Base-by-base conservation (phyloP, 345 rosid genomes). In the Pistacia vera region DNA sequence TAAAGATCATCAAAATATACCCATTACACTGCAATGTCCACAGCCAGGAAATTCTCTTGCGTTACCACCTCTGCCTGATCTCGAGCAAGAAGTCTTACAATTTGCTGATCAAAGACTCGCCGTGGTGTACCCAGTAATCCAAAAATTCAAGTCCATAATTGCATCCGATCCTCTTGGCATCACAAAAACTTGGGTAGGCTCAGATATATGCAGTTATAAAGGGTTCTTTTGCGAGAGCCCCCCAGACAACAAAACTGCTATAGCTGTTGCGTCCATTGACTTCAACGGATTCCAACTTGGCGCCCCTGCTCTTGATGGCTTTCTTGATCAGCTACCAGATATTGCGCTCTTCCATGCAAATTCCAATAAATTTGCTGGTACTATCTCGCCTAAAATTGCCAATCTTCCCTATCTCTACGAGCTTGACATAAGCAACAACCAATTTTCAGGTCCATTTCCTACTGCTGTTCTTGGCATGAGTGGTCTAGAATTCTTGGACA, bases 331-430 rank as follows among this genome's bases (percentile, higher is more conserved):
- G 46, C 89, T 93, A 22, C 94, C 93, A 0, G 95, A 88, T 67
- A 77, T 93, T 44, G 97, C 94, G 14, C 84, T 95, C 68, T 95
- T 93, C 81, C 97, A 95, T 48, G 98, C 93, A 18, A 95, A 95
- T 77, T 91, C 97, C 69, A 95, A 95, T 86, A 81, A 79, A 76
- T 95, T 95, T 52, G 58, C 85, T 0, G 98, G 98, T 35, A 54
- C 83, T 0, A 59, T 91, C 65, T 88, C 95, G 1, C 73, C 93
- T 0, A 80, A 79, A 28, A 88, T 95, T 49, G 78, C 89, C 55
- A 82, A 88, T 61, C 97, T 94, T 67, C 83, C 71, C 20, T 94
- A 91, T 66, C 91, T 94, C 69, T 94, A 92, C 77, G 98, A 94
- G 84, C 85, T 94, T 25, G 98, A 94, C 79, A 81, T 92, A 36